phyloP scores from a whole-genome alignment of 345 rosid species.

The Arabis alpina region DNA sequence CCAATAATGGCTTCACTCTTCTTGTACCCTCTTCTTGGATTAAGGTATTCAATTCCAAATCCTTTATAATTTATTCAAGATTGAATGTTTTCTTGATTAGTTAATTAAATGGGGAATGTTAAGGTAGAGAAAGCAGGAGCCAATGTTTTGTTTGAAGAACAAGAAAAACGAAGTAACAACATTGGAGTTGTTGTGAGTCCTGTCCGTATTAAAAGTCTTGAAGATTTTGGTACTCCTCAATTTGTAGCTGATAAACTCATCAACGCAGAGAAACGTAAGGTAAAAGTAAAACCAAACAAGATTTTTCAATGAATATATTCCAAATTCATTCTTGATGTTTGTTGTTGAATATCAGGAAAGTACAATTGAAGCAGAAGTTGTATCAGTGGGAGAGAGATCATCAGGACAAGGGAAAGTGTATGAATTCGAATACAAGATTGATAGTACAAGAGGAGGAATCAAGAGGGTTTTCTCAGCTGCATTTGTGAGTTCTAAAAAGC shows the following conservation, averaged over 20 bases:
- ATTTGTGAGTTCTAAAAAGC: slow-evolving; percentile 76
- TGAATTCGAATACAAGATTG: slow-evolving; percentile 80
- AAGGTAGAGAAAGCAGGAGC: slow-evolving; percentile 96
- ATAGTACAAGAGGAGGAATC: slow-evolving; percentile 86
- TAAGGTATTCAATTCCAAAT: slow-evolving; percentile 51
- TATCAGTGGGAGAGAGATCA: slow-evolving; percentile 70
- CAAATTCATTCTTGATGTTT: not conserved
- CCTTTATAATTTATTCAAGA: not conserved
- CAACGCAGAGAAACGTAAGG: slow-evolving; percentile 87
- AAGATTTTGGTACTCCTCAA: slow-evolving; percentile 76
- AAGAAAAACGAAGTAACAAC: slow-evolving; percentile 68
- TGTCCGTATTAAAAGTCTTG: slow-evolving; percentile 74
- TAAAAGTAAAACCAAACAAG: slow-evolving; percentile 33
- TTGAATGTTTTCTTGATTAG: not conserved
- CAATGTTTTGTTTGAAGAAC: slow-evolving; percentile 75
- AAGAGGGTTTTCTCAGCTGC: slow-evolving; percentile 86
- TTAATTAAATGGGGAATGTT: not conserved
- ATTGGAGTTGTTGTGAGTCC: slow-evolving; percentile 88
- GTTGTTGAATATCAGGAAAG: slow-evolving; percentile 61
- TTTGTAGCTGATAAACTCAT: slow-evolving; percentile 88
- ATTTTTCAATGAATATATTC: too few species aligned
- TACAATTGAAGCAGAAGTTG: slow-evolving; percentile 73
- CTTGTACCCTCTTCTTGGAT: slow-evolving; percentile 77
- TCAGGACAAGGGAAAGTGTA: slow-evolving; percentile 68
- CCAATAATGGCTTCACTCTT: slow-evolving; percentile 71